Conservation (phyloP, 2,329 filamentous ascomycete genomes). For the Zymoseptoria passerinii region DNA sequence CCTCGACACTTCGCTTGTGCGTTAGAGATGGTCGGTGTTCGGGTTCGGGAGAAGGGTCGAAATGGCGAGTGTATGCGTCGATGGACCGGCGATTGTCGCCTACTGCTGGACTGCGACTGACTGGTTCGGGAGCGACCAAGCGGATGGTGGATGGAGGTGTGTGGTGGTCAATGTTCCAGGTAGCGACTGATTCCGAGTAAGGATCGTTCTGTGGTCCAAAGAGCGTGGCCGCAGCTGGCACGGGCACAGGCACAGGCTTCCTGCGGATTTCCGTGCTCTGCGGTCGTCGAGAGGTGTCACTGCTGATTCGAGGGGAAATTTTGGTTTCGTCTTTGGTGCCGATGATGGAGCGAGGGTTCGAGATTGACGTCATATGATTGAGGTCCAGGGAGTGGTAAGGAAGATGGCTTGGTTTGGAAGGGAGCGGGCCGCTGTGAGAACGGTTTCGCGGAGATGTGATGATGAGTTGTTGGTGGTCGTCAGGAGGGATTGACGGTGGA, state of each 20-base stretch:
- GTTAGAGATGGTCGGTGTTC: not conserved
- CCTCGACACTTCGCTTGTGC: not conserved
- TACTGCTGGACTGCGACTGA: not conserved
- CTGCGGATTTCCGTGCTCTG: not conserved
- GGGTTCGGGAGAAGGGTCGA: not conserved
- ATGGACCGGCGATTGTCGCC: not conserved
- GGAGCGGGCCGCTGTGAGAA: not conserved
- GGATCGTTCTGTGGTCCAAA: constrained; percentile 4
- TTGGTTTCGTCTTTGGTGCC: not conserved
- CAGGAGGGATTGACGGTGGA: not conserved
- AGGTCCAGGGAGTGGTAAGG: not conserved
- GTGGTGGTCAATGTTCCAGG: constrained; percentile 3
- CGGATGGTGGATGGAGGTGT: not conserved
- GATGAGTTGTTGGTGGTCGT: not conserved
- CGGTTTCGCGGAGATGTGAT: not conserved
- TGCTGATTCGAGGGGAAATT: not conserved
- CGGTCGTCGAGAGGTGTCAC: not conserved
- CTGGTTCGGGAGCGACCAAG: not conserved
- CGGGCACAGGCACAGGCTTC: not conserved
- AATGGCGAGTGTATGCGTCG: not conserved
- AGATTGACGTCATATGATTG: not conserved
- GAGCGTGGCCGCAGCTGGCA: not conserved
- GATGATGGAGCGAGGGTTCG: not conserved
- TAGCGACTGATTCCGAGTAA: constrained; percentile 7
- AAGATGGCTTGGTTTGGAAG: not conserved